Conservation (phyloP, 2,329 filamentous ascomycete species). For the Shiraia bambusicola region DNA sequence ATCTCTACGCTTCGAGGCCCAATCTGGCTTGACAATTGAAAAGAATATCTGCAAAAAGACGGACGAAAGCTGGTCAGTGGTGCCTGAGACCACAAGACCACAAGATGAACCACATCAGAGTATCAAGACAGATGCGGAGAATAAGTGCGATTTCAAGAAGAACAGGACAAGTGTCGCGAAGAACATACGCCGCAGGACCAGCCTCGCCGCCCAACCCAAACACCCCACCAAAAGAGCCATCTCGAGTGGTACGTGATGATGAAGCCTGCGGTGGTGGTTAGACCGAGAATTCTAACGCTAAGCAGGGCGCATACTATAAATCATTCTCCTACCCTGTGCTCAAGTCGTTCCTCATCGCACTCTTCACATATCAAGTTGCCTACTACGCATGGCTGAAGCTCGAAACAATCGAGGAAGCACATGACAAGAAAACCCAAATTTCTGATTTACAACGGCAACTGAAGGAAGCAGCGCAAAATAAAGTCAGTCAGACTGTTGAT, state of each 20-base stretch:
- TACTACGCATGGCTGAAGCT: constrained; percentile 76
- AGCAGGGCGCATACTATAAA: constrained; percentile 66
- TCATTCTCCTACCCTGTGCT: constrained; percentile 71
- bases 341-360: constrained; percentile 72
- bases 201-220: constrained; percentile 15
- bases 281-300: not conserved
- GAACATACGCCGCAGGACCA: constrained; percentile 20
- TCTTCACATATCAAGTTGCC: constrained; percentile 75
- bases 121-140: constrained; percentile 4
- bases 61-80: constrained; percentile 9
- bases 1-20: not conserved
- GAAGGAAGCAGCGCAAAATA: constrained; percentile 15
- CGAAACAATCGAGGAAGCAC: constrained; percentile 68
- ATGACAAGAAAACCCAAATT: constrained; percentile 47
- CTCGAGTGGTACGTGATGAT: constrained; percentile 22
- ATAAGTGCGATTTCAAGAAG: constrained; percentile 3
- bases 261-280: not conserved
- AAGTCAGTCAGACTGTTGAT: constrained; percentile 10
- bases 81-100: constrained; percentile 9
- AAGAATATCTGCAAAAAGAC: not conserved
- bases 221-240: constrained; percentile 16
- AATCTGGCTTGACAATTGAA: constrained; percentile 5
- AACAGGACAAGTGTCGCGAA: constrained; percentile 8
- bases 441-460: constrained; percentile 25
- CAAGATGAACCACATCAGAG: constrained; percentile 19